These are phyloP conservation scores for Lepiota subincarnata DNA, from an alignment of 768 basidiomycete species.

Conservation along the genomic window DNA sequence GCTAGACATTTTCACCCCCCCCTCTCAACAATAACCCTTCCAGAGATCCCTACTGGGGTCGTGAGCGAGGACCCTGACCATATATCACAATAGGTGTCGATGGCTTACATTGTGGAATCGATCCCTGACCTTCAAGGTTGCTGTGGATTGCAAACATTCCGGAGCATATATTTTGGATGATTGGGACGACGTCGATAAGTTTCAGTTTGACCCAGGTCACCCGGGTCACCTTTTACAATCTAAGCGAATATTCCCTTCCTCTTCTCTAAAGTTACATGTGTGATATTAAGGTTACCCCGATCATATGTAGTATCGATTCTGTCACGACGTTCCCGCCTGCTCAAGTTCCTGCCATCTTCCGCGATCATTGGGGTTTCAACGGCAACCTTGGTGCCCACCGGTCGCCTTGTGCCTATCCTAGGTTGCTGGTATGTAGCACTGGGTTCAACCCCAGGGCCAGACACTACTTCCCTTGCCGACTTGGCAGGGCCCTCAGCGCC, in stretches of 20 bases:
- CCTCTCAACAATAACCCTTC: constrained; percentile 57
- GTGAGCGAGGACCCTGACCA: constrained; percentile 59
- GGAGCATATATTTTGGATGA: constrained; percentile 56
- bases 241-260: constrained; percentile 52
- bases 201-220: constrained; percentile 53
- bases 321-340: constrained; percentile 55
- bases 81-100: constrained; percentile 46
- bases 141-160: constrained; percentile 59
- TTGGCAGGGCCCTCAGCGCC: too few relatives aligned
- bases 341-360: constrained; percentile 45
- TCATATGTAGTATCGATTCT: constrained; percentile 63
- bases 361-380: constrained; percentile 48
- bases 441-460: too few relatives aligned
- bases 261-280: constrained; percentile 55
- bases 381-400: too few relatives aligned
- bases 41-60: constrained; percentile 61
- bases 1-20: constrained; percentile 53
- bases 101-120: constrained; percentile 55
- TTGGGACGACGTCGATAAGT: constrained; percentile 48
- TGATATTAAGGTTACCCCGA: constrained; percentile 52
- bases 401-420: too few relatives aligned
- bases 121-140: constrained; percentile 47
- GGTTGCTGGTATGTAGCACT: too few relatives aligned
- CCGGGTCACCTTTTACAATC: constrained; percentile 47
- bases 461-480: too few relatives aligned